A percentile compares a stretch with the other conserved stretches of the same genome.
phyloP scores from a whole-genome alignment of 2,329 filamentous ascomycete species.

The Mycosphaerella arachidis region DNA sequence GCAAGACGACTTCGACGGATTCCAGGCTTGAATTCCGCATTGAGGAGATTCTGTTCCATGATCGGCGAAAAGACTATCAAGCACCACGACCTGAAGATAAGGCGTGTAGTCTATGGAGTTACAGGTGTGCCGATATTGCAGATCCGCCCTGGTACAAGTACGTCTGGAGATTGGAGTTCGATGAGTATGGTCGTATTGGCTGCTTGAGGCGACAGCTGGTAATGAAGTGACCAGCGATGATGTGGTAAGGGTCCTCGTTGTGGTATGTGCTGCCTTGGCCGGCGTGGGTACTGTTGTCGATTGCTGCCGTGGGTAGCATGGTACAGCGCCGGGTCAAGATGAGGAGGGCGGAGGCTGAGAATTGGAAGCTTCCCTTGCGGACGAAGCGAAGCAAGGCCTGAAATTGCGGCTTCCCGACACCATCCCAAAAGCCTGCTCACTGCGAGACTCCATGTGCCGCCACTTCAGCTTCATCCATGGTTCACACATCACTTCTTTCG shows the following conservation, averaged over 20 bases:
- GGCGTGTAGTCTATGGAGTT: slow-evolving; percentile 10
- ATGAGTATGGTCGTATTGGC: slow-evolving; percentile 12
- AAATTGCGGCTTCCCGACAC: neutral
- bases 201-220: slow-evolving; percentile 6
- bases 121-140: slow-evolving; percentile 14
- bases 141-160: slow-evolving; percentile 16
- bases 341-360: neutral
- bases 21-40: neutral
- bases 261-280: neutral
- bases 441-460: neutral
- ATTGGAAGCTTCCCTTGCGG: neutral
- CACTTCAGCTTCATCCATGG: neutral
- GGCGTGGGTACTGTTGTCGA: neutral
- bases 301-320: neutral
- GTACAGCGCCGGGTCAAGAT: neutral
- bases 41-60: neutral
- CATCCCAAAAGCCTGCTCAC: neutral
- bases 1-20: neutral
- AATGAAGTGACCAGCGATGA: neutral
- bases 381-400: neutral
- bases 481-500: neutral
- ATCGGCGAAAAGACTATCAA: slow-evolving; percentile 1
- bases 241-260: neutral
- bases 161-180: slow-evolving; percentile 13
- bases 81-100: slow-evolving; percentile 8